Conservation (phyloP, 352 stramenopile species). For the Elongisporangium prolatum region DNA sequence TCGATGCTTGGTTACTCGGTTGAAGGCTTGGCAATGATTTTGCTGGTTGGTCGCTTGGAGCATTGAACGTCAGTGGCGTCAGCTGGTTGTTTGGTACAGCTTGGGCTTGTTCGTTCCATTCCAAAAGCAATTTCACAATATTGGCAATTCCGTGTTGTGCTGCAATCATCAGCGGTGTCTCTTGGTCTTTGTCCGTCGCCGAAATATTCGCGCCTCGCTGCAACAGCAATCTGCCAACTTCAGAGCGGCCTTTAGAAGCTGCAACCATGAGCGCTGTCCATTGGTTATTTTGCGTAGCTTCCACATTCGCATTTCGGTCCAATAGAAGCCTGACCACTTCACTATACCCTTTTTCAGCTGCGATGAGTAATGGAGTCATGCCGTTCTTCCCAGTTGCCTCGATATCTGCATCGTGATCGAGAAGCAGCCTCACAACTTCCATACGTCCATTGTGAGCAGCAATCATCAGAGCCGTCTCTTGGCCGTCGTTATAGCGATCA, state of each 20-base stretch:
- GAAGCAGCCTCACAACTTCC: neutral
- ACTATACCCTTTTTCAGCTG: neutral
- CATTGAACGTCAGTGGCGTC: neutral
- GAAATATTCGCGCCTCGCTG: neutral
- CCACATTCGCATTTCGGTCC: neutral
- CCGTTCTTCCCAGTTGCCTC: neutral
- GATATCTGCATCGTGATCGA: neutral
- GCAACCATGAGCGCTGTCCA: neutral
- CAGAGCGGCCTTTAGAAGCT: neutral
- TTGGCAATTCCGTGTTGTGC: neutral
- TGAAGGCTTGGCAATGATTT: neutral
- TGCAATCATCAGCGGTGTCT: neutral
- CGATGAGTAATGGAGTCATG: neutral
- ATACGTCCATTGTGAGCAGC: neutral
- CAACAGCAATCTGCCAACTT: neutral
- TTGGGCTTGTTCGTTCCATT: neutral
- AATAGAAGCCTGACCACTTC: neutral
- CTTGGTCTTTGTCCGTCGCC: neutral
- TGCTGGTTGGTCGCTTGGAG: neutral
- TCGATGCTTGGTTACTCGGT: too few species aligned
- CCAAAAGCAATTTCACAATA: neutral
- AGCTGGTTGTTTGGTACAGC: neutral
- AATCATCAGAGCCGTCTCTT: neutral
- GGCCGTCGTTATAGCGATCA: conserved; percentile 1
- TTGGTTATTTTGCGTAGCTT: neutral